These are phyloP conservation scores for Thalia dealbata DNA, from an alignment of 176 grass and related monocot genomes.

Conservation along the genomic window DNA sequence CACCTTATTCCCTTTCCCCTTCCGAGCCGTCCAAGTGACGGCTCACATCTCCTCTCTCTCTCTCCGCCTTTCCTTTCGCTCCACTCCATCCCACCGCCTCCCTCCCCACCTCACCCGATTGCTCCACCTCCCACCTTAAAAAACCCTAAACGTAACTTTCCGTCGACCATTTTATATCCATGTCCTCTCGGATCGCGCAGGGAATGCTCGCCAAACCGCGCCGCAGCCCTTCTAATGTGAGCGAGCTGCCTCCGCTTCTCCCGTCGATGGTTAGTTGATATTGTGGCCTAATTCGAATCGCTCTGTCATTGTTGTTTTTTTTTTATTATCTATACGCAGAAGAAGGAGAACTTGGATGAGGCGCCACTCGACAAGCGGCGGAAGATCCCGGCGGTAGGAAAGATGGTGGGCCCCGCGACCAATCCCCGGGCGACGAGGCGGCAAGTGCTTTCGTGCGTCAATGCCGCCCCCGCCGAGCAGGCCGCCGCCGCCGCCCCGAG, in stretches of 20 bases:
- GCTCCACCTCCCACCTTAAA: slow-evolving; percentile 8
- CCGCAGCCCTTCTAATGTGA: slow-evolving; percentile 42
- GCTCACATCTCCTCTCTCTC: not conserved
- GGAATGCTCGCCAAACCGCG: slow-evolving; percentile 33
- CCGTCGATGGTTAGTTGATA: not conserved
- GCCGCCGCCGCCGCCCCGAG: not conserved
- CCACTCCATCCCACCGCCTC: not conserved
- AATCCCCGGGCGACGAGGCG: slow-evolving; percentile 13
- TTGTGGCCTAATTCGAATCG: not conserved
- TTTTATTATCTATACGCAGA: no score
- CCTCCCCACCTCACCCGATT: not conserved
- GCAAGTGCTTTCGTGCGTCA: slow-evolving; percentile 23
- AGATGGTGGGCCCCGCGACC: not conserved
- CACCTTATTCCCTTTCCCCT: not conserved
- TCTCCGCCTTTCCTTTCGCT: not conserved
- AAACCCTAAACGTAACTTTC: not conserved
- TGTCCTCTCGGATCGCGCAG: slow-evolving; percentile 3
- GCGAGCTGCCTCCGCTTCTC: not conserved
- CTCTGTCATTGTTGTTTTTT: not conserved
- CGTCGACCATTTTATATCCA: slow-evolving; percentile 1
- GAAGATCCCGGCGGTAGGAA: not conserved
- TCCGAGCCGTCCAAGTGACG: not conserved
- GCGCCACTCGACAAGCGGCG: slow-evolving; percentile 8
- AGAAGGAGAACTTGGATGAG: slow-evolving; percentile 10
- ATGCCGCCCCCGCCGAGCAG: not conserved